Evolutionary conservation across 2,329 filamentous ascomycete species (phyloP).

Genomic region (Penicillium sp.): DNA sequence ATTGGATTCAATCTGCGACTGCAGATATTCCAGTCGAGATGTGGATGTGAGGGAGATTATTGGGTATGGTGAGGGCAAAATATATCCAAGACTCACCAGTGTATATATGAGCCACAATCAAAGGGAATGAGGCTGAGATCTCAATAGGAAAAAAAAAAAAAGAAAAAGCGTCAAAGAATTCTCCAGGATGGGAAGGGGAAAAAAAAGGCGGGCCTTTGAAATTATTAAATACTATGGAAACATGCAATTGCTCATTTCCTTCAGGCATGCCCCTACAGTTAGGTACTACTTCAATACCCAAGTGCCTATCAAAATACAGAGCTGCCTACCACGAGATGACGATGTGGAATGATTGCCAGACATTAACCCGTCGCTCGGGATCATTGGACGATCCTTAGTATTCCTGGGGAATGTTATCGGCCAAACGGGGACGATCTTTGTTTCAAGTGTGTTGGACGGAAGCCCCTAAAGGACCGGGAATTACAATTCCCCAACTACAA

Average conservation of each 20-base stretch:
- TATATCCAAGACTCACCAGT: neutral
- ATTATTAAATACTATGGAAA: conserved; percentile 9
- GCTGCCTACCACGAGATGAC: conserved; percentile 19
- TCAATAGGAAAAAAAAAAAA: neutral
- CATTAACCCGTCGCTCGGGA: conserved; percentile 12
- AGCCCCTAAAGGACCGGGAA: conserved; percentile 6
- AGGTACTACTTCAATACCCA: conserved; percentile 11
- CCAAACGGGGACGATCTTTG: conserved; percentile 24
- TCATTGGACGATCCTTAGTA: conserved; percentile 23
- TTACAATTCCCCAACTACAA: neutral
- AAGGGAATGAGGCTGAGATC: conserved; percentile 16
- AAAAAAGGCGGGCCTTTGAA: neutral
- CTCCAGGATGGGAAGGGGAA: neutral
- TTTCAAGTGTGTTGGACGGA: conserved; percentile 22
- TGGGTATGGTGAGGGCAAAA: neutral
- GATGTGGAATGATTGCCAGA: conserved; percentile 22
- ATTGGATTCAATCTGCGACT: neutral
- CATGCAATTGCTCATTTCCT: conserved; percentile 7
- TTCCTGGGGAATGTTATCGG: conserved; percentile 27
- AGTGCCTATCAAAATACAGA: conserved; percentile 18
- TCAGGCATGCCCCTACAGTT: conserved; percentile 8
- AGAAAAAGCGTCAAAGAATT: conserved; percentile 2
- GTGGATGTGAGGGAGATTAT: neutral
- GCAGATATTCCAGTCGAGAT: neutral
- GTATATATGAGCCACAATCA: conserved; percentile 3